phyloP scores from a whole-genome alignment of 345 rosid genomes.

The Streptanthus diversifolius region DNA sequence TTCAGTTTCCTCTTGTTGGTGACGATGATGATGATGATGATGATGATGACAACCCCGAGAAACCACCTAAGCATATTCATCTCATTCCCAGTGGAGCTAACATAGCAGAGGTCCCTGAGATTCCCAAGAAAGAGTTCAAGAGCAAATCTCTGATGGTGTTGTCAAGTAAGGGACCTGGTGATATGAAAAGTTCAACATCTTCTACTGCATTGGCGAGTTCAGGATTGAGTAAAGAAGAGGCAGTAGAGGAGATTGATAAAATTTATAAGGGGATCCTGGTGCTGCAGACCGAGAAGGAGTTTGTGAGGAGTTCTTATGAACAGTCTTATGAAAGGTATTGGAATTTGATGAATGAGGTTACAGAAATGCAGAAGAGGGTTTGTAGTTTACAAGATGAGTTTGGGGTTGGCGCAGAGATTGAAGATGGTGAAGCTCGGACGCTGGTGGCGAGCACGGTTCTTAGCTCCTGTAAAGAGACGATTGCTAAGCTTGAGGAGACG shows the following conservation, averaged over 20 bases:
- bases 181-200: conserved; percentile 20
- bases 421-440: conserved; percentile 69
- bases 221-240: conserved; percentile 54
- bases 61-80: conserved; percentile 22
- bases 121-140: conserved; percentile 47
- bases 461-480: conserved; percentile 62
- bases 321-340: conserved; percentile 44
- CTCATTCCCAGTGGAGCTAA: not conserved
- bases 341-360: conserved; percentile 49
- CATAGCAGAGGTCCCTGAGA: conserved; percentile 48
- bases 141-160: conserved; percentile 30
- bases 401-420: conserved; percentile 48
- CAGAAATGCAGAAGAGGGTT: conserved; percentile 55
- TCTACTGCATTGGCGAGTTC: conserved; percentile 35
- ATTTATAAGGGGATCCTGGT: conserved; percentile 65
- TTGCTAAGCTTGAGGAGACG: conserved; percentile 54
- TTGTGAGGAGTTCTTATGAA: conserved; percentile 54
- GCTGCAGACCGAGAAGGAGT: conserved; percentile 78
- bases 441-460: conserved; percentile 72
- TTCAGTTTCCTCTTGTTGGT: conserved; percentile 41
- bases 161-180: conserved; percentile 36
- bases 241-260: conserved; percentile 54
- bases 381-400: conserved; percentile 71
- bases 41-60: conserved; percentile 11
- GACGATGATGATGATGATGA: not conserved